Evolutionary conservation across 208 protist species (phyloP).

Genomic region (Trypanosoma scelopori): DNA sequence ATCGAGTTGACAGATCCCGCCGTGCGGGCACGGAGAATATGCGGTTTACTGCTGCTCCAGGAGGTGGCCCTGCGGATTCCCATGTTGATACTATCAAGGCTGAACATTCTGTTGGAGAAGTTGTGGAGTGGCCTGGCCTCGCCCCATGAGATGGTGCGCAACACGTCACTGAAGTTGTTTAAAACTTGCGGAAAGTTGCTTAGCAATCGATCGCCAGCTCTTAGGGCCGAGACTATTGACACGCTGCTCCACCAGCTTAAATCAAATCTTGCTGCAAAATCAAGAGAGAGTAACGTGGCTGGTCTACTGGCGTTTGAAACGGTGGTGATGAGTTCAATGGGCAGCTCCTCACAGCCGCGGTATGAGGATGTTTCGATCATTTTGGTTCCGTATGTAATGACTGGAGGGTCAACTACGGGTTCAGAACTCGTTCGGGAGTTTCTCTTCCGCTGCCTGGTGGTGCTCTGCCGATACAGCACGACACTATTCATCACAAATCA

Average conservation of each 20-base stretch:
- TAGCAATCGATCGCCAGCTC: conserved; percentile 41
- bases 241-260: conserved; percentile 65
- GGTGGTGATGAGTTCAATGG: conserved; percentile 74
- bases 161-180: conserved; percentile 58
- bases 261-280: conserved; percentile 57
- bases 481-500: conserved; percentile 70
- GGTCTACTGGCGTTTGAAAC: conserved; percentile 84
- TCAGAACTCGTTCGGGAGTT: conserved; percentile 44
- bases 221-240: conserved; percentile 51
- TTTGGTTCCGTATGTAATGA: conserved; percentile 69
- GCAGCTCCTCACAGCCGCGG: conserved; percentile 31
- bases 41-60: conserved; percentile 68
- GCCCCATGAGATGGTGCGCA: conserved; percentile 56
- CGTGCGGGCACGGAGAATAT: conserved; percentile 50
- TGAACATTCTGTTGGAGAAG: conserved; percentile 68
- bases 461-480: conserved; percentile 73
- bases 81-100: conserved; percentile 61
- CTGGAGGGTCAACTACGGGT: conserved; percentile 31
- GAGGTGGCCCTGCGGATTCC: conserved; percentile 66
- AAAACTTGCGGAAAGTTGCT: conserved; percentile 69
- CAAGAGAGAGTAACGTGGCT: conserved; percentile 55
- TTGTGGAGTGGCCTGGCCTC: conserved; percentile 63
- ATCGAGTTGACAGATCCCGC: conserved; percentile 36
- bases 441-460: conserved; percentile 70
- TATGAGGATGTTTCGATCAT: conserved; percentile 83